Percentiles rank a stretch among this genome's conserved stretches.
Evolutionary conservation across 179 eudicot species (phyloP).

Genomic region (Silene coronaria): DNA sequence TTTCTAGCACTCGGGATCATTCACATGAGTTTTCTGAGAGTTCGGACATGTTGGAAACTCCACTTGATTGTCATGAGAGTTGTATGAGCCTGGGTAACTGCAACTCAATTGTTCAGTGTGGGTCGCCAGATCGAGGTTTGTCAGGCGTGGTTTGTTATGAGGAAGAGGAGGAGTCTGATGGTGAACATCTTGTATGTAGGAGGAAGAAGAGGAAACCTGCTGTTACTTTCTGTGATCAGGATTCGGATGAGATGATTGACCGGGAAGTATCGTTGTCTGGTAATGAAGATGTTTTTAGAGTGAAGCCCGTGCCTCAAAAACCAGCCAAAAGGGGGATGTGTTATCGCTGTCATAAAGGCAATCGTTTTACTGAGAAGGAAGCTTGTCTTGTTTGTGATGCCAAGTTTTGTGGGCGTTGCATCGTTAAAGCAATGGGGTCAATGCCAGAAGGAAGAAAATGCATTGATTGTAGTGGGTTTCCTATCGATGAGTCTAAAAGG

Average conservation of each 20-base stretch:
- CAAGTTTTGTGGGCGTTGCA: slow-evolving; percentile 63
- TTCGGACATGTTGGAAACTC: slow-evolving; percentile 35
- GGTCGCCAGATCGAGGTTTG: slow-evolving; percentile 20
- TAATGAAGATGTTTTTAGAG: slow-evolving; percentile 21
- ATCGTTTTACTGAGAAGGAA: slow-evolving; percentile 56
- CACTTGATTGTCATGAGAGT: slow-evolving; percentile 17
- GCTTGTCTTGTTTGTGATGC: slow-evolving; percentile 72
- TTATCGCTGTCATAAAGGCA: slow-evolving; percentile 48
- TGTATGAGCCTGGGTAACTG: slow-evolving; percentile 15
- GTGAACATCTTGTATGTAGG: slow-evolving; percentile 30
- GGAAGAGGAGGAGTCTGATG: slow-evolving; percentile 34
- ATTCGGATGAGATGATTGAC: slow-evolving; percentile 15
- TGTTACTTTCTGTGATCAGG: slow-evolving; percentile 30
- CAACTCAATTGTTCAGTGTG: slow-evolving; percentile 10
- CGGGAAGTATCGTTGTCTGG: slow-evolving; percentile 16
- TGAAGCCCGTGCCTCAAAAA: slow-evolving; percentile 35
- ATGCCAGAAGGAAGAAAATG: slow-evolving; percentile 97
- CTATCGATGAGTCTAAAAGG: slow-evolving; percentile 55
- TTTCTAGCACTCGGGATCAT: slow-evolving; percentile 33
- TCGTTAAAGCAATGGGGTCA: slow-evolving; percentile 83
- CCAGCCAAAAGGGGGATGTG: slow-evolving; percentile 62
- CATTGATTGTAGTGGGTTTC: slow-evolving; percentile 52
- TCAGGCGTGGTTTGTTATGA: slow-evolving; percentile 26
- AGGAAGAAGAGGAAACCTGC: slow-evolving; percentile 18
- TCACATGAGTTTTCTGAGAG: slow-evolving; percentile 39